phyloP scores from a whole-genome alignment of 495 filamentous ascomycete species.

The Aspergillus bertholletiae region DNA sequence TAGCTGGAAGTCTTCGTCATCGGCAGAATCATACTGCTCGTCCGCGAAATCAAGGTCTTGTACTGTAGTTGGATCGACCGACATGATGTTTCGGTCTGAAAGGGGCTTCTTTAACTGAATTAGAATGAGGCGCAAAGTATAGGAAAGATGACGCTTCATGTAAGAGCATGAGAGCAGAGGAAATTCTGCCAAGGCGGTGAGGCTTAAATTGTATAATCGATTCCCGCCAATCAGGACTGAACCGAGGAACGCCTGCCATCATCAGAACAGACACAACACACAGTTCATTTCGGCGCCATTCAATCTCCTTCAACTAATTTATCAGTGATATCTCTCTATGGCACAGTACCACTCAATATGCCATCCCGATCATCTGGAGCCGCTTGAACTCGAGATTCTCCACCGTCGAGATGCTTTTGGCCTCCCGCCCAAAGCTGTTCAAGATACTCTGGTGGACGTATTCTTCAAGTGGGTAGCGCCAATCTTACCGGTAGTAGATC shows the following conservation, averaged over 20 bases:
- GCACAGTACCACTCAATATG: background rate
- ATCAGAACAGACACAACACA: background rate
- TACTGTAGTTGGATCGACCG: conserved; percentile 18
- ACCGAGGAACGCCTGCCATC: background rate
- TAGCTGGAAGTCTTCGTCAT: conserved; percentile 73
- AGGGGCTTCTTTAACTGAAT: background rate
- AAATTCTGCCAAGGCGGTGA: conserved; percentile 5
- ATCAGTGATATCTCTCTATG: background rate
- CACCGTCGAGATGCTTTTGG: conserved; percentile 82
- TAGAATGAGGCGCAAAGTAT: background rate
- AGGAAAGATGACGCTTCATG: background rate
- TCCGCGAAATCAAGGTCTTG: conserved; percentile 37
- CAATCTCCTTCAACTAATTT: background rate
- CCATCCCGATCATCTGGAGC: conserved; percentile 51
- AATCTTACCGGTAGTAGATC: conserved; percentile 82
- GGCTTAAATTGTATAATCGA: too few species aligned
- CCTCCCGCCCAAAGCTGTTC: conserved; percentile 71
- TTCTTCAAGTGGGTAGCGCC: conserved; percentile 91
- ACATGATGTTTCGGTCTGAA: conserved; percentile 18
- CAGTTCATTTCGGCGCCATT: background rate
- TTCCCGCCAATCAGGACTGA: background rate
- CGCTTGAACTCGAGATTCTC: conserved; percentile 83
- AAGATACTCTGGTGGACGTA: conserved; percentile 80
- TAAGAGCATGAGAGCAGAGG: background rate
- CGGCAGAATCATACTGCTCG: conserved; percentile 65